Conservation (phyloP, 164 flowering plant species). For the Stephania cephalantha region DNA sequence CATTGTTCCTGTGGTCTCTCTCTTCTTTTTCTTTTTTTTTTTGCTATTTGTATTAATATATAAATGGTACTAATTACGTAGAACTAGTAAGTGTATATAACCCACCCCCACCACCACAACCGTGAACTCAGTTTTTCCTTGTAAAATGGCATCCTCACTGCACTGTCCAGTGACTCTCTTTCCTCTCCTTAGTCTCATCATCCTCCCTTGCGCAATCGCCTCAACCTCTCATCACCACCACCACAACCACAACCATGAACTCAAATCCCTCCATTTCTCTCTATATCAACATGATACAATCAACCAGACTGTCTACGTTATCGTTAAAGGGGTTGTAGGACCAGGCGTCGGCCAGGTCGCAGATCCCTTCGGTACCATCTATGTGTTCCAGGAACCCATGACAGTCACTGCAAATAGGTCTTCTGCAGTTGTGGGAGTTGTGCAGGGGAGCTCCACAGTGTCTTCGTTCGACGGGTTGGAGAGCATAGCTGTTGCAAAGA, state of each 20-base stretch:
- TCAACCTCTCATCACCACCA: slow-evolving; percentile 8
- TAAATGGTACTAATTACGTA: no score
- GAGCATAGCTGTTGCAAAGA: slow-evolving; percentile 32
- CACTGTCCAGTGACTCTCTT: background rate
- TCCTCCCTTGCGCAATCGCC: background rate
- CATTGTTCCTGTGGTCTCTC: no score
- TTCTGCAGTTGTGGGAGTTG: slow-evolving; percentile 22
- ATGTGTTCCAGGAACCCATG: slow-evolving; percentile 32
- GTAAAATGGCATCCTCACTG: background rate
- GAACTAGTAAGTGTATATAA: background rate
- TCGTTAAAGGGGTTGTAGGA: slow-evolving; percentile 35
- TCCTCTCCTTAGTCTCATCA: background rate
- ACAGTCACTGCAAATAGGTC: slow-evolving; percentile 22
- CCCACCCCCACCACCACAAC: no score
- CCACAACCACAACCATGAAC: slow-evolving; percentile 25
- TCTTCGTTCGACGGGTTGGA: slow-evolving; percentile 31
- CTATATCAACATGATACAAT: slow-evolving; percentile 42
- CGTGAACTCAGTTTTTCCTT: background rate
- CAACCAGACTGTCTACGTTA: slow-evolving; percentile 30
- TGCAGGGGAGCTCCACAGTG: slow-evolving; percentile 32
- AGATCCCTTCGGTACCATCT: slow-evolving; percentile 38
- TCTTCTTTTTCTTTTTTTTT: no score
- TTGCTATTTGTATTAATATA: no score
- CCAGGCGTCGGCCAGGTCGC: slow-evolving; percentile 25
- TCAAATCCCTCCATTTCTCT: slow-evolving; percentile 33